phyloP scores from a whole-genome alignment of 148 eudicot species.

The Vaccinium macrocarpon region DNA sequence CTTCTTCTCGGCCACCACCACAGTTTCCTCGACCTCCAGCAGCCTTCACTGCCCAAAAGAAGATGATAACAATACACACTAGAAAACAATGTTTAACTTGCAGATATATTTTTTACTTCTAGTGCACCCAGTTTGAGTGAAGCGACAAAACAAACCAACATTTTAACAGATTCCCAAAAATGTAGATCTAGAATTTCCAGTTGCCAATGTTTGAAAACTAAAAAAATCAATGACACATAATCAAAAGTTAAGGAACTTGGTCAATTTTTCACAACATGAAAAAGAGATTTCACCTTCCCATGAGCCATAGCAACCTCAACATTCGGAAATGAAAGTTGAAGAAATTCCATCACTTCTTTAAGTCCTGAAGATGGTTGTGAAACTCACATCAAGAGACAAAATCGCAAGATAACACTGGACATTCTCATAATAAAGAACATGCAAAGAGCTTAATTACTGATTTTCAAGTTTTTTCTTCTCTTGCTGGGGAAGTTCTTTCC shows the following conservation, averaged over 20 bases:
- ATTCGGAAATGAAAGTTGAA: conserved; percentile 64
- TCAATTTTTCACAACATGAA: conserved; percentile 9
- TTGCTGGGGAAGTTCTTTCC: neutral
- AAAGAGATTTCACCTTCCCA: conserved; percentile 62
- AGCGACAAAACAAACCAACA: neutral
- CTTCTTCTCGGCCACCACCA: too few species aligned
- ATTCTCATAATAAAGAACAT: neutral
- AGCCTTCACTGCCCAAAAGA: neutral
- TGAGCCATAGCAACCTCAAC: conserved; percentile 90
- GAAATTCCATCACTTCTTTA: conserved; percentile 72
- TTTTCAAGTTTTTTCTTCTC: neutral
- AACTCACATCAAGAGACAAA: conserved; percentile 12
- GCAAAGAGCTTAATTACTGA: neutral
- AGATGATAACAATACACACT: neutral
- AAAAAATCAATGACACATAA: neutral
- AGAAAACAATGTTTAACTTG: neutral
- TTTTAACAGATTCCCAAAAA: neutral
- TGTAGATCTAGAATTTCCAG: neutral
- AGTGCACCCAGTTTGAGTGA: neutral
- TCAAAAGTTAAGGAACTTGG: neutral
- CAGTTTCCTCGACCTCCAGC: too few species aligned
- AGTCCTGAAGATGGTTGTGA: conserved; percentile 55
- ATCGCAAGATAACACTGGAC: neutral
- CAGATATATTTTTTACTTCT: neutral
- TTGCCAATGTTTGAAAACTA: neutral